A percentile compares a stretch with the other conserved stretches of the same genome.
phyloP scores from a whole-genome alignment of 148 eudicot species.

The Vaccinium darrowii region DNA sequence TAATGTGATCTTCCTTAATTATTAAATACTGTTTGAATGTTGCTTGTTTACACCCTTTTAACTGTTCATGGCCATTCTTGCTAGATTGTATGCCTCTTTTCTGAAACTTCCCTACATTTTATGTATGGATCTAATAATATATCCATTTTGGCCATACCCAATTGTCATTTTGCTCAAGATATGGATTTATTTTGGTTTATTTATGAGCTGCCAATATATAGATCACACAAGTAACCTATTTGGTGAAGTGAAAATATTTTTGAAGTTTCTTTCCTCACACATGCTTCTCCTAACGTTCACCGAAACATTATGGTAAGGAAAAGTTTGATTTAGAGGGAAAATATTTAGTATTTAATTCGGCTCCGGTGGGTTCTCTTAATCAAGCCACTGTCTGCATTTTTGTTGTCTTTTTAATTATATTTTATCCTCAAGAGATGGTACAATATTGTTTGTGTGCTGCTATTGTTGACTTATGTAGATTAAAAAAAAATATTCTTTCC shows the following conservation, averaged over 20 bases:
- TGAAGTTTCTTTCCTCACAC: background rate
- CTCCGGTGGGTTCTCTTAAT: no score
- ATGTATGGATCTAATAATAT: background rate
- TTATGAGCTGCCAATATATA: no score
- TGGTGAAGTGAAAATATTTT: background rate
- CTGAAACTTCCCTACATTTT: background rate
- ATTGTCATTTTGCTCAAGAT: background rate
- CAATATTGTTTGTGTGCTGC: background rate
- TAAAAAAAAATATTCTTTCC: background rate
- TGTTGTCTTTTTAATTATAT: background rate
- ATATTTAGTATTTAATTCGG: no score
- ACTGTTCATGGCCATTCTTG: background rate
- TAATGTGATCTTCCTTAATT: background rate
- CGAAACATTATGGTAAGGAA: no score
- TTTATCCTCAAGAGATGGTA: background rate
- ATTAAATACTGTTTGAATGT: background rate
- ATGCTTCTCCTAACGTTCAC: background rate
- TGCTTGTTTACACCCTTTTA: background rate
- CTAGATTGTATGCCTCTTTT: background rate
- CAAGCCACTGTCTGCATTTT: no score
- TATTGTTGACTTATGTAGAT: constrained; percentile 14
- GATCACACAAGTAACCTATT: no score
- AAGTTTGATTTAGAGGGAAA: no score
- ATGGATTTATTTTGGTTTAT: no score
- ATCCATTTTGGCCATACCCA: background rate